Evolutionary conservation across 129 eudicot genomes (phyloP).

Genomic region (Pittosporum tobira): DNA sequence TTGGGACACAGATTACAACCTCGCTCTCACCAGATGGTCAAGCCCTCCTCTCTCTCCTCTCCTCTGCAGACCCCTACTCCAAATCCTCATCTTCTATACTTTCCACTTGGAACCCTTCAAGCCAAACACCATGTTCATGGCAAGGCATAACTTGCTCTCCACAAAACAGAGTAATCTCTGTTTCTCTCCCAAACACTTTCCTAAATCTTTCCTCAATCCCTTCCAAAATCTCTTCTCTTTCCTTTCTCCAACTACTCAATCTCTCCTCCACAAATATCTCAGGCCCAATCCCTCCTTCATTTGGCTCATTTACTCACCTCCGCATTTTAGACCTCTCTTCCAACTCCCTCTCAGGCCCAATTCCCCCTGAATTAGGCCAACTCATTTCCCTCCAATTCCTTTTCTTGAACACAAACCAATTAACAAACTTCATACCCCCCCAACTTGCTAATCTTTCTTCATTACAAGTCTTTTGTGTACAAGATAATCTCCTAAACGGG

Average conservation of each 20-base stretch:
- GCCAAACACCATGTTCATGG: constrained; percentile 87
- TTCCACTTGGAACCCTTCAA: constrained; percentile 79
- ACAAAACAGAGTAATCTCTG: constrained; percentile 64
- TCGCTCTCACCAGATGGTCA: constrained; percentile 75
- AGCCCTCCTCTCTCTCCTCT: constrained; percentile 60
- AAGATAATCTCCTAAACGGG: constrained; percentile 80
- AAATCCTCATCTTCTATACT: constrained; percentile 34
- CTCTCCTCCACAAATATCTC: constrained; percentile 90
- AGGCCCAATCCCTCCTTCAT: constrained; percentile 69
- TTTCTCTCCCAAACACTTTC: constrained; percentile 76
- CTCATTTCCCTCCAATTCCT: constrained; percentile 63
- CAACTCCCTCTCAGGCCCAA: constrained; percentile 53
- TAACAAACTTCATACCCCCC: constrained; percentile 66
- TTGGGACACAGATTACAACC: constrained; percentile 6
- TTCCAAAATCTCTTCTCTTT: constrained; percentile 56
- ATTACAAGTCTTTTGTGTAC: constrained; percentile 71
- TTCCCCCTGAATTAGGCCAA: constrained; percentile 56
- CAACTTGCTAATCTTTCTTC: constrained; percentile 71
- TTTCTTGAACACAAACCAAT: constrained; percentile 65
- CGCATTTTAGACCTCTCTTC: constrained; percentile 71
- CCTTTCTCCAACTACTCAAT: constrained; percentile 78
- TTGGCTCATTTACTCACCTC: constrained; percentile 47
- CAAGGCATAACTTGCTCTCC: constrained; percentile 83
- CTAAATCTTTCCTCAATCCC: constrained; percentile 76
- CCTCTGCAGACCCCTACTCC: constrained; percentile 36